These are phyloP conservation scores for Nepenthes alata DNA, from an alignment of 179 eudicot genomes.

Conservation along the genomic window DNA sequence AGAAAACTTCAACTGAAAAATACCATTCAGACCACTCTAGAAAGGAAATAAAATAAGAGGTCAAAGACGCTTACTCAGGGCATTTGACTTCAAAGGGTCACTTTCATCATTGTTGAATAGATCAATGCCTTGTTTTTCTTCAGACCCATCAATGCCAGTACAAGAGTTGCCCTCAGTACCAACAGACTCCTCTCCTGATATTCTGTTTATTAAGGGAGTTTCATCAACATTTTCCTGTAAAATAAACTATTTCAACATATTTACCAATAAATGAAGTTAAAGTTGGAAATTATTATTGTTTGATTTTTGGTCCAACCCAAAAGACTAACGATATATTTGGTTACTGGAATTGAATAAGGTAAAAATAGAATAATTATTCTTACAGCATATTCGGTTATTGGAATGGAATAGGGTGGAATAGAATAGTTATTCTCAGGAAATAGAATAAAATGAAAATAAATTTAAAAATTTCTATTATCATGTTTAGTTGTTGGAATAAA, in stretches of 20 bases:
- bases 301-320: too few relatives aligned
- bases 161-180: constrained; percentile 11
- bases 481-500: too few relatives aligned
- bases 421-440: too few relatives aligned
- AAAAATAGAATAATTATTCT: too few relatives aligned
- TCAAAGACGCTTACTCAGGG: constrained; percentile 54
- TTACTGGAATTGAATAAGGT: too few relatives aligned
- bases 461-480: too few relatives aligned
- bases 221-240: constrained; percentile 41
- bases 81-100: constrained; percentile 52
- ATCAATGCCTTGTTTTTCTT: constrained; percentile 50
- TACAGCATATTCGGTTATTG: too few relatives aligned
- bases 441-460: too few relatives aligned
- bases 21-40: too few relatives aligned
- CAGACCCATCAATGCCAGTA: constrained; percentile 12
- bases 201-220: constrained; percentile 15
- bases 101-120: constrained; percentile 55
- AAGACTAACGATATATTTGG: too few relatives aligned
- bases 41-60: background rate
- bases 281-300: too few relatives aligned
- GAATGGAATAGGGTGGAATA: too few relatives aligned
- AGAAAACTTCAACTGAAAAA: background rate
- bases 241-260: background rate
- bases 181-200: constrained; percentile 12
- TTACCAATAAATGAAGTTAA: background rate